Evolutionary conservation across 164 flowering plant genomes (phyloP).

Genomic region (Houttuynia cordata): DNA sequence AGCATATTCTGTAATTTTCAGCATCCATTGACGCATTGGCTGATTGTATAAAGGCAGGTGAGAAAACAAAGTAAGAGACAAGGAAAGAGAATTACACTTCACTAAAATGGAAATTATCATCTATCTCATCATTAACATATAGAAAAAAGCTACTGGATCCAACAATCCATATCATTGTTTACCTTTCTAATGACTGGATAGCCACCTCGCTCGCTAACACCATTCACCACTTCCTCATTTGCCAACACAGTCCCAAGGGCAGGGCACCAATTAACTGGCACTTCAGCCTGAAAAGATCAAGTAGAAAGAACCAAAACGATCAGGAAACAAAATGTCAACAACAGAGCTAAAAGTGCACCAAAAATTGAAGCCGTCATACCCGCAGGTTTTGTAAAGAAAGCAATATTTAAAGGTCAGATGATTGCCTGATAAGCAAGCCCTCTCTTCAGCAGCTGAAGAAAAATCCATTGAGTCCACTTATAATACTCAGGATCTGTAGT

Average conservation of each 20-base stretch:
- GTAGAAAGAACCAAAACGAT: not conserved
- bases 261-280: slow-evolving; percentile 99
- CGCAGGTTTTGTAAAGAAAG: not conserved
- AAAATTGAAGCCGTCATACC: too few species aligned
- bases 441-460: slow-evolving; percentile 79
- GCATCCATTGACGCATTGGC: slow-evolving; percentile 99
- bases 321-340: not conserved
- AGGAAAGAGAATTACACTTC: slow-evolving; percentile 36
- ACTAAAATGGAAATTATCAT: not conserved
- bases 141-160: not conserved
- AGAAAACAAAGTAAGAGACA: slow-evolving; percentile 9
- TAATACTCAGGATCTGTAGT: slow-evolving; percentile 88
- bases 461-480: slow-evolving; percentile 99
- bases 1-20: slow-evolving; percentile 95
- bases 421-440: slow-evolving; percentile 93
- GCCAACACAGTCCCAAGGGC: slow-evolving; percentile 97
- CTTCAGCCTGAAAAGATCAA: slow-evolving; percentile 56
- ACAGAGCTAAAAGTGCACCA: not conserved
- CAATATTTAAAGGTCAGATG: not conserved
- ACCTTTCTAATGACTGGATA: slow-evolving; percentile 97
- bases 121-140: not conserved
- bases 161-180: not conserved
- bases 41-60: slow-evolving; percentile 42
- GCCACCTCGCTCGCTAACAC: slow-evolving; percentile 96
- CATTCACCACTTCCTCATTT: slow-evolving; percentile 94